Conservation (phyloP, 2,329 filamentous ascomycete genomes). For the Neofusicoccum parvum region DNA sequence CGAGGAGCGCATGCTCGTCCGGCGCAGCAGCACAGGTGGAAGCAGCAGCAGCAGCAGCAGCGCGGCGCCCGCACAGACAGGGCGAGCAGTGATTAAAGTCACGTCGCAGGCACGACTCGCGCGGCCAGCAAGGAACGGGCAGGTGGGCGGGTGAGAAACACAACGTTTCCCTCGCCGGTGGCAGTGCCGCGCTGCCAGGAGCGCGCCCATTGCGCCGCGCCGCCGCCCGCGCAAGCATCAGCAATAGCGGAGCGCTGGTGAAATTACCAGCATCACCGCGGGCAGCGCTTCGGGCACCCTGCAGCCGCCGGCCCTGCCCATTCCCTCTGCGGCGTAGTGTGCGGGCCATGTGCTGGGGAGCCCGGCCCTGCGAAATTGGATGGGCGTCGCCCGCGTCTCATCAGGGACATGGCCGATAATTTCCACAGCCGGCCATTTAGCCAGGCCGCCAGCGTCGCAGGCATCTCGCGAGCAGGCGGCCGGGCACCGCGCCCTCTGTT, state of each 20-base stretch:
- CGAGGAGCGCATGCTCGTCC: neutral
- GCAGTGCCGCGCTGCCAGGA: conserved; percentile 15
- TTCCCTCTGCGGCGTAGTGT: neutral
- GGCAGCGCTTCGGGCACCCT: conserved; percentile 17
- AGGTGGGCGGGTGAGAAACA: conserved; percentile 18
- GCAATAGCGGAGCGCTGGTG: conserved; percentile 3
- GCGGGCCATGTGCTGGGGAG: conserved; percentile 10
- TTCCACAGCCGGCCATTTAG: conserved; percentile 9
- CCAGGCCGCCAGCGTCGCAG: conserved; percentile 18
- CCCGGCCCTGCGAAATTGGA: conserved; percentile 18
- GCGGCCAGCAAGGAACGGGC: conserved; percentile 16
- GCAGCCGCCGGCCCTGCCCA: neutral
- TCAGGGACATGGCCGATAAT: conserved; percentile 17
- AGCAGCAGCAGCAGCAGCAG: neutral
- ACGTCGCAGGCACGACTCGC: conserved; percentile 16
- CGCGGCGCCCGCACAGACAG: neutral
- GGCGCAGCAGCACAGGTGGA: neutral
- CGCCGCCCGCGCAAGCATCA: conserved; percentile 13
- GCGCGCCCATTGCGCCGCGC: conserved; percentile 4
- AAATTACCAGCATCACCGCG: conserved; percentile 11
- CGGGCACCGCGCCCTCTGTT: neutral
- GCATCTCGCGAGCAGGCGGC: neutral
- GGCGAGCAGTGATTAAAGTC: conserved; percentile 10
- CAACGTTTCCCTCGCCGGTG: conserved; percentile 17
- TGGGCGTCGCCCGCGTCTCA: conserved; percentile 18